Conservation (phyloP, 768 basidiomycete species). For the Leccinum aurantiacum region DNA sequence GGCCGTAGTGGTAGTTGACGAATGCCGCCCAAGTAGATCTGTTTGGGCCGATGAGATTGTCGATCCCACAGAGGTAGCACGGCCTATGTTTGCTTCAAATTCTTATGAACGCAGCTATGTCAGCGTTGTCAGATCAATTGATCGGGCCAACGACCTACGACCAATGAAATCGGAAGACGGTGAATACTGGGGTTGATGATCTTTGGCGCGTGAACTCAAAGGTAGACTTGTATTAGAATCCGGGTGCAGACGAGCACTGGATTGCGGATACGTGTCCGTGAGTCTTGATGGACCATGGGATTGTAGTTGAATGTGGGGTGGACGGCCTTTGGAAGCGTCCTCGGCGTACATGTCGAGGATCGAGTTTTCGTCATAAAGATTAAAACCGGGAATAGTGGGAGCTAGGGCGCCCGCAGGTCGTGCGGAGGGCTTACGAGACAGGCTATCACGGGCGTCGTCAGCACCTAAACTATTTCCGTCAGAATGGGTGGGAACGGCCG, state of each 20-base stretch:
- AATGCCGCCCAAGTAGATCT: conserved; percentile 25
- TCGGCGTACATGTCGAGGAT: conserved; percentile 28
- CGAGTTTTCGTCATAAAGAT: conserved; percentile 23
- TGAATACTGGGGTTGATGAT: conserved; percentile 19
- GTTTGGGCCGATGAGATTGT: conserved; percentile 30
- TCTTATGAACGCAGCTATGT: conserved; percentile 15
- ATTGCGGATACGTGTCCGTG: conserved; percentile 16
- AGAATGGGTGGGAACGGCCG: conserved; percentile 23
- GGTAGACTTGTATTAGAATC: conserved; percentile 12
- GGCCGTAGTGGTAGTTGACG: conserved; percentile 27
- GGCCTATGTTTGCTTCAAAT: conserved; percentile 19
- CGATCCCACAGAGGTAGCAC: conserved; percentile 31
- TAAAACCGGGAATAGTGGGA: conserved; percentile 28
- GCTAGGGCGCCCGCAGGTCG: conserved; percentile 32
- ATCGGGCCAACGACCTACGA: conserved; percentile 20
- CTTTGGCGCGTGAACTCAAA: conserved; percentile 20
- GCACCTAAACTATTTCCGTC: conserved; percentile 10
- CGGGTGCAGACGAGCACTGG: conserved; percentile 13
- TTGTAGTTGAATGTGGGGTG: conserved; percentile 23
- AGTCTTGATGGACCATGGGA: conserved; percentile 20
- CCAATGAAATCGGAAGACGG: conserved; percentile 22
- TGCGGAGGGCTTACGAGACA: conserved; percentile 22
- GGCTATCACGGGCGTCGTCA: conserved; percentile 25
- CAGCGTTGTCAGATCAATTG: not conserved
- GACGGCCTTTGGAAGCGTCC: conserved; percentile 15